Percentiles rank a stretch among this genome's conserved stretches.
These are phyloP conservation scores for Chrysosporium queenslandicum DNA, from an alignment of 2,329 filamentous ascomycete genomes.

Conservation along the genomic window DNA sequence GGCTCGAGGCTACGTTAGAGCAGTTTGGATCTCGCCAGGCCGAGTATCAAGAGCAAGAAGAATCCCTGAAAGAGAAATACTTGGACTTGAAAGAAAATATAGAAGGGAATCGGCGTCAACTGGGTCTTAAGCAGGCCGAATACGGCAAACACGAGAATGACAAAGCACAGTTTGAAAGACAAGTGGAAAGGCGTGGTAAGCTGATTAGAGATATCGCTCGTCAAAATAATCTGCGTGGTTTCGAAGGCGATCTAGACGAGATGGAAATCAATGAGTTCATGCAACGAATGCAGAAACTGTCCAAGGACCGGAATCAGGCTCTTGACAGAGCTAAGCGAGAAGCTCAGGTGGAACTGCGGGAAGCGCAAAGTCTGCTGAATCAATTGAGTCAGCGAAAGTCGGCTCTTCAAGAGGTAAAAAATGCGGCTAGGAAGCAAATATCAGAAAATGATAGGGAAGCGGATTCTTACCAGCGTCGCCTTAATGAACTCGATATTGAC, in stretches of 20 bases:
- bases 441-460: slow-evolving; percentile 62
- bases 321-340: slow-evolving; percentile 65
- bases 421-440: slow-evolving; percentile 63
- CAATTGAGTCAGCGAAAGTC: slow-evolving; percentile 65
- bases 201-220: slow-evolving; percentile 70
- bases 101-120: slow-evolving; percentile 35
- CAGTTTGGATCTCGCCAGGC: slow-evolving; percentile 68
- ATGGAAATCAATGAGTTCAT: slow-evolving; percentile 65
- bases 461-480: slow-evolving; percentile 53
- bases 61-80: slow-evolving; percentile 55
- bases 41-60: slow-evolving; percentile 54
- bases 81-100: slow-evolving; percentile 49
- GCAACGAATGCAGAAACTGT: slow-evolving; percentile 62
- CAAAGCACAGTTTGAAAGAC: slow-evolving; percentile 74
- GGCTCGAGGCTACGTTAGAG: slow-evolving; percentile 59
- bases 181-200: slow-evolving; percentile 59
- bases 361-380: slow-evolving; percentile 61
- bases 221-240: slow-evolving; percentile 70
- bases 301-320: slow-evolving; percentile 66
- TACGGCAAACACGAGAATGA: slow-evolving; percentile 71
- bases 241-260: slow-evolving; percentile 67
- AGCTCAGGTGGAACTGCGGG: slow-evolving; percentile 61
- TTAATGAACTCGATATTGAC: slow-evolving; percentile 67
- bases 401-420: slow-evolving; percentile 61
- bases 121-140: slow-evolving; percentile 36